phyloP scores from a whole-genome alignment of 2,329 filamentous ascomycete genomes.

The Fusarium keratoplasticum region DNA sequence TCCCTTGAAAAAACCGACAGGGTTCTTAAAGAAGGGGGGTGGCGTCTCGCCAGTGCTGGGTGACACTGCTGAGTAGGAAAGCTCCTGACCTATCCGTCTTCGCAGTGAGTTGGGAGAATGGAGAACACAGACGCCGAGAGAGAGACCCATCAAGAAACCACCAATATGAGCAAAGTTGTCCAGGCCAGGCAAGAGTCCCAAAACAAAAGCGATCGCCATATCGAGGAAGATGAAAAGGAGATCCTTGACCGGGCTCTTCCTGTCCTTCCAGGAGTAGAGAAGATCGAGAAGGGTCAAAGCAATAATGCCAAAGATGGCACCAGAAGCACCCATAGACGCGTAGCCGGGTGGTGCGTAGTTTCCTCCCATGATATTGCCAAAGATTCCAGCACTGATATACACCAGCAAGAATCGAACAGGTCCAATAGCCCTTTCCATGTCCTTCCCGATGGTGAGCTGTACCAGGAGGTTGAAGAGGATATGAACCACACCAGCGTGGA shows the following conservation, averaged over 20 bases:
- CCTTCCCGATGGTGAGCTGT: slow-evolving; percentile 88
- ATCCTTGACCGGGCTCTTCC: slow-evolving; percentile 81
- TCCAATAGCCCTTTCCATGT: slow-evolving; percentile 93
- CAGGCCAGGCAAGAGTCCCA: slow-evolving; percentile 89
- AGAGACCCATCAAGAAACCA: slow-evolving; percentile 92
- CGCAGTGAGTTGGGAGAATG: slow-evolving; percentile 88
- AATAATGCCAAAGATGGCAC: slow-evolving; percentile 90
- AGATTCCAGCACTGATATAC: slow-evolving; percentile 92
- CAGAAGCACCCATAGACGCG: slow-evolving; percentile 89
- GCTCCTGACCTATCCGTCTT: slow-evolving; percentile 76
- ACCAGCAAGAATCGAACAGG: slow-evolving; percentile 89
- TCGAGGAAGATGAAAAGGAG: slow-evolving; percentile 89
- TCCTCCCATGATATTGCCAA: slow-evolving; percentile 93
- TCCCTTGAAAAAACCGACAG: slow-evolving; percentile 87
- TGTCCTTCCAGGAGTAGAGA: slow-evolving; percentile 90
- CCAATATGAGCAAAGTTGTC: slow-evolving; percentile 99
- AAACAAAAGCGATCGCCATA: slow-evolving; percentile 88
- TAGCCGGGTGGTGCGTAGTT: slow-evolving; percentile 89
- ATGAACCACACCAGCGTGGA: slow-evolving; percentile 93
- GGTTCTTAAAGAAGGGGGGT: slow-evolving; percentile 69
- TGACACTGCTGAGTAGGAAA: slow-evolving; percentile 77
- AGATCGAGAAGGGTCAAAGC: slow-evolving; percentile 90
- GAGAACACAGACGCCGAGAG: slow-evolving; percentile 86
- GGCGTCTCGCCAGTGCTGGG: slow-evolving; percentile 60
- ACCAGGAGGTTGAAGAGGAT: slow-evolving; percentile 96